Evolutionary conservation across 306 rosid genomes (phyloP), one percentile per base, ranked within the genome.

Genomic region (Quercus glauca): DNA sequence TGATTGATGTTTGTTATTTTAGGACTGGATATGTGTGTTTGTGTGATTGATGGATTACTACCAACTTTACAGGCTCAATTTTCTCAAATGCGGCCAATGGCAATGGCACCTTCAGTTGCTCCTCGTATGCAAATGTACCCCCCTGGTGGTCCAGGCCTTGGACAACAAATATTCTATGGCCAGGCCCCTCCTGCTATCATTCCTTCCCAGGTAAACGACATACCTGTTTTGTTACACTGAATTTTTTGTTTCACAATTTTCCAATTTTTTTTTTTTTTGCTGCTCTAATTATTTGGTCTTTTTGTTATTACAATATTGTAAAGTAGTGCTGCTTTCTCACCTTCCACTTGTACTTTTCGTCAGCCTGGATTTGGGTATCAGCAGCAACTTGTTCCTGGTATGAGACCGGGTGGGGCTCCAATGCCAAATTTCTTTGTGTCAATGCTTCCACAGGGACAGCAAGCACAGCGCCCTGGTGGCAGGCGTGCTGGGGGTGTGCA

Each of bases 331-430:
- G 63, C 31, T 87, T 25, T 72, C 73, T 15, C 55, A 23, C 33
- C 79, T 55, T 59, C 56, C 52, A 69, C 76, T 6, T 55, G 20
- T 55, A 33, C 21, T 18, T 23, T 78, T 45, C 76, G 83, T 83
- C 89, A 95, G 99, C 91, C 98, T 82, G 99, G 98, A 70, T 95
- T 92, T 79, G 99, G 99, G 69, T 95, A 92, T 88, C 99, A 95
- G 73, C 99, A 95, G 84, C 99, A 95, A 76, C 97, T 95, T 80
- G 92, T 95, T 56, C 99, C 99, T 26, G 98, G 99, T 33, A 95
- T 95, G 94, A 95, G 99, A 86, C 99, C 99, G 56, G 99, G 97
- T 68, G 98, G 92, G 74, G 96, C 88, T 45, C 97, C 96, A n/a
- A 92, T 92, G 90, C 95, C 97, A 78, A 96, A 96, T 81, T 96